phyloP scores from a whole-genome alignment of 768 basidiomycete species.

The Lactifluus hygrophoroides region DNA sequence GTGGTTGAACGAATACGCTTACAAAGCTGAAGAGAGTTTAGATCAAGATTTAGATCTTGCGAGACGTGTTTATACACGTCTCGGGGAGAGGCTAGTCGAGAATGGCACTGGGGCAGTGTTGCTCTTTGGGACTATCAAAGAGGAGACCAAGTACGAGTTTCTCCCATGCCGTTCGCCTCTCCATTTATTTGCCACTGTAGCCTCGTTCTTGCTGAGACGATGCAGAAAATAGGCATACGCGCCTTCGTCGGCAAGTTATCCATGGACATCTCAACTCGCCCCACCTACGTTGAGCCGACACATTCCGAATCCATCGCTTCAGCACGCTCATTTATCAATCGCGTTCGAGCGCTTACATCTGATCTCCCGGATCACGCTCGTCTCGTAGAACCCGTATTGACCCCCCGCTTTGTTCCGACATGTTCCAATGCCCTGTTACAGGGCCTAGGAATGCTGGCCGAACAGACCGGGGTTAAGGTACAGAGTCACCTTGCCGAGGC shows the following conservation, averaged over 20 bases:
- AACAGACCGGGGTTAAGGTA: slow-evolving; percentile 39
- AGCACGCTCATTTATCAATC: slow-evolving; percentile 47
- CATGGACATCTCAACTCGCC: slow-evolving; percentile 73
- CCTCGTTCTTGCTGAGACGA: slow-evolving; percentile 65
- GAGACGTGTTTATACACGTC: slow-evolving; percentile 51
- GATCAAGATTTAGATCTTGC: slow-evolving; percentile 58
- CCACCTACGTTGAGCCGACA: slow-evolving; percentile 63
- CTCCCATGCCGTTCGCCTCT: not conserved
- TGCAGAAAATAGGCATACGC: slow-evolving; percentile 64
- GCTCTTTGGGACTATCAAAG: slow-evolving; percentile 78
- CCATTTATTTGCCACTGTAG: slow-evolving; percentile 30
- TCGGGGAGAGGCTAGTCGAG: slow-evolving; percentile 58
- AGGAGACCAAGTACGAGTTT: slow-evolving; percentile 64
- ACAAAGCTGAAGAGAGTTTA: slow-evolving; percentile 69
- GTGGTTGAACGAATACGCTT: slow-evolving; percentile 79
- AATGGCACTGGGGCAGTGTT: slow-evolving; percentile 71
- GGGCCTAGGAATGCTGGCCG: slow-evolving; percentile 51
- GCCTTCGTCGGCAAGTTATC: slow-evolving; percentile 87
- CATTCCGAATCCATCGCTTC: slow-evolving; percentile 39
- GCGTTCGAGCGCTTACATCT: slow-evolving; percentile 36
- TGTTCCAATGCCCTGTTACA: slow-evolving; percentile 65
- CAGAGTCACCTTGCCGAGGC: slow-evolving; percentile 85
- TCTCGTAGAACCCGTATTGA: slow-evolving; percentile 74
- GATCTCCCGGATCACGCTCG: slow-evolving; percentile 36
- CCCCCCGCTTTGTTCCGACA: slow-evolving; percentile 85